Base-by-base conservation (phyloP, 108 stramenopile species). In the Skeletonema tropicum region DNA sequence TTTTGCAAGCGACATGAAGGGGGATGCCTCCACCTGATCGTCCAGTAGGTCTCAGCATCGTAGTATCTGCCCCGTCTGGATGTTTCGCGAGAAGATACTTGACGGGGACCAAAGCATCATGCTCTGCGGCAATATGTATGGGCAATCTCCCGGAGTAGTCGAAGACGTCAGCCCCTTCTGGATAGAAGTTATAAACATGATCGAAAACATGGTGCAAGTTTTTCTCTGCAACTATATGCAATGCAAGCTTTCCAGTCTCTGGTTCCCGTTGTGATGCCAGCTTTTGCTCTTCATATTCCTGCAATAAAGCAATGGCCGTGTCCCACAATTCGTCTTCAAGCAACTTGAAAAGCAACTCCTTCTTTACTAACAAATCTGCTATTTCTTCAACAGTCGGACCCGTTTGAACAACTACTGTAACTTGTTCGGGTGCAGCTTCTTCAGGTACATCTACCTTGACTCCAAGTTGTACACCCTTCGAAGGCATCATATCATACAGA, bases 71-170 rank as follows among this genome's bases (percentile, higher is more conserved):
- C 13, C 77, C 77, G 49, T 74, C 77, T 6, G 82, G 82, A n/a
- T 64, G 60, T 30, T 70, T 79, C 11, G 68, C 25, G 7, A 83
- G 58, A 49, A 83, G 74, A 31, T 41, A 74, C n/a, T 74, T 74
- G n/a, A 83, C 38, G 3, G 82, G 74, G 6, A 75, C 82, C 13
- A 79, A 31, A 21, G 82, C 72, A 68, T 95, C 90, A 60, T 93
- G 81, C 13, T 92, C 94, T 55, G 94, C 76, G 10, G 92, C 92
- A 62, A 92, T 90, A 67, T 95, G 94, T 57, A 95, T 90, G n/a
- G 94, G 94, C 36, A 93, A 68, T 17, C 92, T 90, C 48, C 94
- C 94, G 84, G 88, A 86, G 23, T 84, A 83, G 66, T 95, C 94
- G 32, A 90, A 81, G 48, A 84, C 85, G 55, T 91, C 83, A 41